phyloP scores from a whole-genome alignment of 2,329 filamentous ascomycete genomes.

The Calonectria hawksworthii region DNA sequence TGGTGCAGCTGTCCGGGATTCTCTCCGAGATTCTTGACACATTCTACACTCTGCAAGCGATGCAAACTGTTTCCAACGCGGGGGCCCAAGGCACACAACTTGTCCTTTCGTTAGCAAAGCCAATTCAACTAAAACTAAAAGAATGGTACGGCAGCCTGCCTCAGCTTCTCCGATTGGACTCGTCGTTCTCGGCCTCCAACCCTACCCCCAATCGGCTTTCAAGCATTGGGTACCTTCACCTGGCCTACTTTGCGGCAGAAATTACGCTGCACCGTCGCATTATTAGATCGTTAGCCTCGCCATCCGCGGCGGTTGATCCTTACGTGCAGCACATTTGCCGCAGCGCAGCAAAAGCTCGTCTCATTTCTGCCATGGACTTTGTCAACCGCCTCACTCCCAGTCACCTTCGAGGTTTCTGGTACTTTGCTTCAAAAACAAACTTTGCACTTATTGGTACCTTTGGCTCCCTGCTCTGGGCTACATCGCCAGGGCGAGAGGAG shows the following conservation, averaged over 20 bases:
- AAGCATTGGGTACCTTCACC: slow-evolving; percentile 83
- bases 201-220: slow-evolving; percentile 63
- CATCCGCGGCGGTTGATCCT: slow-evolving; percentile 69
- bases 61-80: slow-evolving; percentile 75
- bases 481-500: slow-evolving; percentile 88
- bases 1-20: slow-evolving; percentile 81
- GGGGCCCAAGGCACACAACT: slow-evolving; percentile 79
- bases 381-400: slow-evolving; percentile 91
- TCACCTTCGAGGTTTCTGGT: slow-evolving; percentile 94
- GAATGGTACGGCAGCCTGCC: slow-evolving; percentile 86
- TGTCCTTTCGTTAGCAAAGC: slow-evolving; percentile 82
- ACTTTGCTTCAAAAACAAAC: slow-evolving; percentile 88
- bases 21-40: slow-evolving; percentile 86
- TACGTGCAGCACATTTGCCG: slow-evolving; percentile 95
- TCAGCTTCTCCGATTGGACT: slow-evolving; percentile 75
- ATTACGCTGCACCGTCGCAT: slow-evolving; percentile 94
- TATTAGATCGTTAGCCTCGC: slow-evolving; percentile 78
- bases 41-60: slow-evolving; percentile 85
- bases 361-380: slow-evolving; percentile 98
- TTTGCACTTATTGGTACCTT: slow-evolving; percentile 97
- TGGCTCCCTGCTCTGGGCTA: slow-evolving; percentile 90
- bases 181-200: slow-evolving; percentile 56
- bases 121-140: slow-evolving; percentile 85
- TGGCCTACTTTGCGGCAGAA: slow-evolving; percentile 94
- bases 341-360: slow-evolving; percentile 90